These are phyloP conservation scores for Pythium folliculosum DNA, from an alignment of 352 stramenopile genomes.

Conservation along the genomic window DNA sequence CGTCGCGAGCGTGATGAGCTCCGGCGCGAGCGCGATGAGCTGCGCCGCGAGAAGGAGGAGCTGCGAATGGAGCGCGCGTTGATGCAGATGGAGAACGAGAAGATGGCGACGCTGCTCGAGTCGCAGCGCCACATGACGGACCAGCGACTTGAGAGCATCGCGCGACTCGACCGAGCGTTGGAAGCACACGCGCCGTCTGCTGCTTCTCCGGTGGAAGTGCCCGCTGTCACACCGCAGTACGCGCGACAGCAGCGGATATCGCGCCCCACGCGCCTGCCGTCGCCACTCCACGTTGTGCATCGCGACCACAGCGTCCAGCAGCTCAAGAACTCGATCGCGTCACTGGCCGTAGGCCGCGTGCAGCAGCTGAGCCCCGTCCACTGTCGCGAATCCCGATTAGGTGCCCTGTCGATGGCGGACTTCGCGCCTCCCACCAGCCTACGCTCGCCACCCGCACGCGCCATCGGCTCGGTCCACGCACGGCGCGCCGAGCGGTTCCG, in stretches of 20 bases:
- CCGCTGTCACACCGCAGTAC: constrained; percentile 2
- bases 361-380: constrained; percentile 18
- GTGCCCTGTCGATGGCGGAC: constrained; percentile 70
- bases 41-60: constrained; percentile 69
- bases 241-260: not conserved
- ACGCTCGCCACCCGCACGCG: constrained; percentile 25
- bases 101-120: constrained; percentile 64
- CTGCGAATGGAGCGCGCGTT: constrained; percentile 66
- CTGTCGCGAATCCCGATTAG: constrained; percentile 33
- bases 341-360: constrained; percentile 10
- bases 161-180: constrained; percentile 17
- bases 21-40: constrained; percentile 64
- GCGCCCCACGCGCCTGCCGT: constrained; percentile 15
- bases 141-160: constrained; percentile 42
- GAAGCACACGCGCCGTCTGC: constrained; percentile 3
- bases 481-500: constrained; percentile 47
- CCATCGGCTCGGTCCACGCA: constrained; percentile 41
- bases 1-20: constrained; percentile 73
- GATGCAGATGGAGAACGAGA: constrained; percentile 78
- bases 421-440: constrained; percentile 41
- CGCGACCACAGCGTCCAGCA: constrained; percentile 24
- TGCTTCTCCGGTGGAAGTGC: not conserved
- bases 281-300: constrained; percentile 17
- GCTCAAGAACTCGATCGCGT: constrained; percentile 21
- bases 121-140: constrained; percentile 59